phyloP scores from a whole-genome alignment of 108 stramenopile species.

The Cyclotella sp. region DNA sequence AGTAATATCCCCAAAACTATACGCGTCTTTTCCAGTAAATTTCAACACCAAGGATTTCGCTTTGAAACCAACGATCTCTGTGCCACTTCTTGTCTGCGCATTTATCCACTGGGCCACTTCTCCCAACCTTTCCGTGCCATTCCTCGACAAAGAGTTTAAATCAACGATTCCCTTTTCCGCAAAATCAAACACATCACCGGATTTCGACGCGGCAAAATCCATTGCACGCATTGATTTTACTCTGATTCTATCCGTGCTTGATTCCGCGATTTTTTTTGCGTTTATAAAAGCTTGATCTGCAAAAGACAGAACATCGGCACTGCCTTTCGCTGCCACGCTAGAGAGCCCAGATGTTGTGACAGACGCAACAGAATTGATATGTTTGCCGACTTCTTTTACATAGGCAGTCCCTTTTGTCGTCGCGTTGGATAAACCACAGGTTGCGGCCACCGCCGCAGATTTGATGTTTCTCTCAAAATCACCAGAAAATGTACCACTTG shows the following conservation, averaged over 20 bases:
- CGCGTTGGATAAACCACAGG: constrained; percentile 4
- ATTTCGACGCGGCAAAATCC: background rate
- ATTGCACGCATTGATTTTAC: background rate
- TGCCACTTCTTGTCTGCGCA: constrained; percentile 40
- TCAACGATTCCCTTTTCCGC: constrained; percentile 4
- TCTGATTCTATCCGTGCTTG: background rate
- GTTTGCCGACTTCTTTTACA: background rate
- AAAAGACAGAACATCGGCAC: background rate
- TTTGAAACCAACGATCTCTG: constrained; percentile 24
- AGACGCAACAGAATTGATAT: constrained; percentile 3
- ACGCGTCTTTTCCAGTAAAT: constrained; percentile 35
- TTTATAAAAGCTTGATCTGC: background rate
- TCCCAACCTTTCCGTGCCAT: constrained; percentile 8
- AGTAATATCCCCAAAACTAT: constrained; percentile 46
- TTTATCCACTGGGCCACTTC: constrained; percentile 47
- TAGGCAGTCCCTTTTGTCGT: background rate
- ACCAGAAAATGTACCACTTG: background rate
- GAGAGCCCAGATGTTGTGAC: background rate
- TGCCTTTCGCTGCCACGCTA: background rate
- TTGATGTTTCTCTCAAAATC: constrained; percentile 12
- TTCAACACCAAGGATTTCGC: constrained; percentile 44
- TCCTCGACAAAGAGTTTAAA: background rate
- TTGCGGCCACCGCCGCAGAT: constrained; percentile 2
- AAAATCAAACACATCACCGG: constrained; percentile 1
- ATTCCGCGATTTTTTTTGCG: constrained; percentile 6